A percentile compares a stretch with the other conserved stretches of the same genome.
Evolutionary conservation across 257 asterid genomes (phyloP).

Genomic region (Handroanthus guayacan): DNA sequence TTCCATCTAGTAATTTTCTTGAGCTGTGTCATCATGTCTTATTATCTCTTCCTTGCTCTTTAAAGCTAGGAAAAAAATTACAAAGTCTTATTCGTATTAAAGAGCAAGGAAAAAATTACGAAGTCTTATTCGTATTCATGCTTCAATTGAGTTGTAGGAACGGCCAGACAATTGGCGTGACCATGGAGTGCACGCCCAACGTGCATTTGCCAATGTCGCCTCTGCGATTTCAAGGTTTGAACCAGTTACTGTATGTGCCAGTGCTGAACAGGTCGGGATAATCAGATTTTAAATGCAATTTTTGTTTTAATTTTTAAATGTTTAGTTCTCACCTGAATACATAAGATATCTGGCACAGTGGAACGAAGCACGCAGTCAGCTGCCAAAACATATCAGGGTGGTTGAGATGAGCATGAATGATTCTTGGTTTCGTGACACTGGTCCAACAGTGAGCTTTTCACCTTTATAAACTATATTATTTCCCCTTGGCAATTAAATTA

Average conservation of each 20-base stretch:
- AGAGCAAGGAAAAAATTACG: neutral
- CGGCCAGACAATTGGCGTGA: constrained; percentile 97
- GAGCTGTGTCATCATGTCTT: neutral
- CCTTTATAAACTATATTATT: constrained; percentile 24
- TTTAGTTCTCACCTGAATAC: neutral
- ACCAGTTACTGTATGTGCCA: constrained; percentile 88
- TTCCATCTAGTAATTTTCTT: neutral
- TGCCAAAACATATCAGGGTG: constrained; percentile 80
- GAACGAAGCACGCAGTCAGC: constrained; percentile 71
- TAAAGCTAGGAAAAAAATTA: neutral
- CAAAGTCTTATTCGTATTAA: constrained; percentile 12
- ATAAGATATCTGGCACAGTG: constrained; percentile 56
- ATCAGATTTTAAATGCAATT: neutral
- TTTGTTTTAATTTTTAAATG: neutral
- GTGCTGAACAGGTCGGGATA: constrained; percentile 71
- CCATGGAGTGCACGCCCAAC: constrained; percentile 69
- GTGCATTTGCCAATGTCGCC: constrained; percentile 68
- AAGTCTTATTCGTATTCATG: constrained; percentile 19
- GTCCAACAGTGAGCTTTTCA: constrained; percentile 81
- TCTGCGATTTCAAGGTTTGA: constrained; percentile 82
- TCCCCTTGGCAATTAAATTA: constrained; percentile 22
- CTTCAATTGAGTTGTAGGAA: constrained; percentile 60
- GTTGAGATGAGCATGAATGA: constrained; percentile 93
- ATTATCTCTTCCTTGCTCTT: neutral
- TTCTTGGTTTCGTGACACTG: constrained; percentile 96